Percentiles rank a stretch among this genome's conserved stretches.
Conservation (phyloP, 2,329 filamentous ascomycete genomes). For the Aureobasidium sp. region DNA sequence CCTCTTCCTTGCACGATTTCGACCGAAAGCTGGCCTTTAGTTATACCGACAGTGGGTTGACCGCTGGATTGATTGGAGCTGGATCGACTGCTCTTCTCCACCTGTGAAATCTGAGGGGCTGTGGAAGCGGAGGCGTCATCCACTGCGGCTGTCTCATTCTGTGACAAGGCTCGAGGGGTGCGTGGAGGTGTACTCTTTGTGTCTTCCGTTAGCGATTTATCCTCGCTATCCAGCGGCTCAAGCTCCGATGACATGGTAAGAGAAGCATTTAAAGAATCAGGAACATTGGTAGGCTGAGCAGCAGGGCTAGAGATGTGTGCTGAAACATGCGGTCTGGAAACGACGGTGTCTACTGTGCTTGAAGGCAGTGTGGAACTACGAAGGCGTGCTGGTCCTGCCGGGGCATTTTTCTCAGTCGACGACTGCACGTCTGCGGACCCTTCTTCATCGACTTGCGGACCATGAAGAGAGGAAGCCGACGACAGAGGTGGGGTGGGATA, state of each 20-base stretch:
- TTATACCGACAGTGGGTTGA: conserved; percentile 55
- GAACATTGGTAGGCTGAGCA: conserved; percentile 36
- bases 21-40: conserved; percentile 83
- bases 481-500: conserved; percentile 38
- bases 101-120: conserved; percentile 41
- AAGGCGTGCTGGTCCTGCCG: conserved; percentile 23
- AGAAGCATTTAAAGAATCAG: conserved; percentile 43
- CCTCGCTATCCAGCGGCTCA: conserved; percentile 57
- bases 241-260: conserved; percentile 36
- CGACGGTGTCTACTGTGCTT: conserved; percentile 57
- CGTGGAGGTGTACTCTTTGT: conserved; percentile 84
- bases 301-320: conserved; percentile 66
- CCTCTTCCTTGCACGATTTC: conserved; percentile 82
- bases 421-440: conserved; percentile 15
- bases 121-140: conserved; percentile 22
- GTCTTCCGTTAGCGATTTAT: conserved; percentile 72
- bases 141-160: conserved; percentile 26
- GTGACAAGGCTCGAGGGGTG: conserved; percentile 78
- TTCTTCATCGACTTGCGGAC: conserved; percentile 24
- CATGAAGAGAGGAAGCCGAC: conserved; percentile 33
- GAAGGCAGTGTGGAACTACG: conserved; percentile 32
- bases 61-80: conserved; percentile 26
- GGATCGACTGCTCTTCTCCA: conserved; percentile 28
- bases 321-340: conserved; percentile 57
- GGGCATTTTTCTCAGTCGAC: conserved; percentile 18